These are phyloP conservation scores for Sanguinoderma infundibulare DNA, from an alignment of 1,284 basidiomycete species.

Conservation along the genomic window DNA sequence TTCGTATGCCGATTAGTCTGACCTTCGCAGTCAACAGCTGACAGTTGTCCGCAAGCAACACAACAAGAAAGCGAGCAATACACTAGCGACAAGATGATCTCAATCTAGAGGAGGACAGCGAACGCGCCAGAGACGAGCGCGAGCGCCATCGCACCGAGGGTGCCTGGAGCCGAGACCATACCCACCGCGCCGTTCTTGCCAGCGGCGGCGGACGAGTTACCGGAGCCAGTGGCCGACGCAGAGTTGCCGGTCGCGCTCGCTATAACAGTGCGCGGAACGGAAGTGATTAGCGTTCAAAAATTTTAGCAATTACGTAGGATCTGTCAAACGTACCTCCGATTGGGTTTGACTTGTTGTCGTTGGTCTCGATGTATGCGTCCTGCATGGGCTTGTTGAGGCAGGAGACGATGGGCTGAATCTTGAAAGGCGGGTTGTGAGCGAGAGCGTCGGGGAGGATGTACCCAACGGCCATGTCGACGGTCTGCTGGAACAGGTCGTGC, in stretches of 20 bases:
- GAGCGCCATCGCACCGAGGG: conserved; percentile 14
- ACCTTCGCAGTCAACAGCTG: background rate
- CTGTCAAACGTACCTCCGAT: conserved; percentile 7
- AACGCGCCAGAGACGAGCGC: conserved; percentile 19
- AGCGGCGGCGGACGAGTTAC: conserved; percentile 2
- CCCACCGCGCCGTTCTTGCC: conserved; percentile 18
- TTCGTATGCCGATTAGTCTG: background rate
- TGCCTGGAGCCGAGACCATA: conserved; percentile 11
- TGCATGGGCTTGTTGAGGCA: conserved; percentile 64
- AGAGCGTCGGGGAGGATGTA: conserved; percentile 73
- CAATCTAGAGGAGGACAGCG: conserved; percentile 18
- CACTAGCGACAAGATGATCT: background rate
- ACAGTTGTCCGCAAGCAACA: conserved; percentile 16
- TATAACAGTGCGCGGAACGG: background rate
- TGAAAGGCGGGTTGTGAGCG: conserved; percentile 62
- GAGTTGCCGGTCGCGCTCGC: background rate
- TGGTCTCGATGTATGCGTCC: conserved; percentile 74
- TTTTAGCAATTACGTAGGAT: too few relatives aligned
- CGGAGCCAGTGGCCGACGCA: background rate
- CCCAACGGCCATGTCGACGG: conserved; percentile 71
- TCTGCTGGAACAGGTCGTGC: conserved; percentile 73
- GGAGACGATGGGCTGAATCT: conserved; percentile 64
- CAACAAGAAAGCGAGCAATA: conserved; percentile 37
- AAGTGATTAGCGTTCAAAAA: background rate
- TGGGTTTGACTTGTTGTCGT: conserved; percentile 64